Conservation (phyloP, 176 grass and related monocot species). For the Oropetium thomaeum region DNA sequence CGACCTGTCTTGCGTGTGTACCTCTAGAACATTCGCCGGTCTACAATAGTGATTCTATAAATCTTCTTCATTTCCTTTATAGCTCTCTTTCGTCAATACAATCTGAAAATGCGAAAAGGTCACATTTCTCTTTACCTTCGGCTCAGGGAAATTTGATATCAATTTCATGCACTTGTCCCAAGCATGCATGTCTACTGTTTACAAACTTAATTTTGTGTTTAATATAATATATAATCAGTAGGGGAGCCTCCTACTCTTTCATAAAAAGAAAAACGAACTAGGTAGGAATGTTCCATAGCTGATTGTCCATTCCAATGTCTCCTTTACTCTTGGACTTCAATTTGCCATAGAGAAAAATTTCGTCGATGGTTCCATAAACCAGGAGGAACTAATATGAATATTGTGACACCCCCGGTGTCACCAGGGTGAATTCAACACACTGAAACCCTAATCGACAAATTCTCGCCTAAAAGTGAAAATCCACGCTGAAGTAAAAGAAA, state of each 20-base stretch:
- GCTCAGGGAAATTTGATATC: background rate
- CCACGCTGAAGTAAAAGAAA: too few relatives aligned
- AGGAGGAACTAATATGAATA: background rate
- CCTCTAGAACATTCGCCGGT: background rate
- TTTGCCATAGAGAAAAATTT: background rate
- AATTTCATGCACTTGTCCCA: background rate
- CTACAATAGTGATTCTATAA: background rate
- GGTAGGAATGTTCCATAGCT: background rate
- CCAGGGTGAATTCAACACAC: too few relatives aligned
- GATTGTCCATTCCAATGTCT: background rate
- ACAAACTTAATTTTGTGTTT: too few relatives aligned
- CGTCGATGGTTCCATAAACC: background rate
- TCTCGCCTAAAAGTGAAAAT: too few relatives aligned
- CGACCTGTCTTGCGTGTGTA: background rate
- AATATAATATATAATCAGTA: too few relatives aligned
- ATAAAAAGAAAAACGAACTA: too few relatives aligned
- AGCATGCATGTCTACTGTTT: too few relatives aligned
- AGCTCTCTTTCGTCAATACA: background rate
- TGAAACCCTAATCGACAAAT: too few relatives aligned
- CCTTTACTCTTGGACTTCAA: background rate
- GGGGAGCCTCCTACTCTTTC: too few relatives aligned
- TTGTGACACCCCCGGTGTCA: too few relatives aligned
- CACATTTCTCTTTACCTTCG: background rate
- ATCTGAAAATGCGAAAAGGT: background rate
- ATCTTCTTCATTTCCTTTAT: background rate